Percentiles rank a stretch among this genome's conserved stretches.
These are phyloP conservation scores for Pisolithus tinctorius DNA, from an alignment of 768 basidiomycete species.

Conservation along the genomic window DNA sequence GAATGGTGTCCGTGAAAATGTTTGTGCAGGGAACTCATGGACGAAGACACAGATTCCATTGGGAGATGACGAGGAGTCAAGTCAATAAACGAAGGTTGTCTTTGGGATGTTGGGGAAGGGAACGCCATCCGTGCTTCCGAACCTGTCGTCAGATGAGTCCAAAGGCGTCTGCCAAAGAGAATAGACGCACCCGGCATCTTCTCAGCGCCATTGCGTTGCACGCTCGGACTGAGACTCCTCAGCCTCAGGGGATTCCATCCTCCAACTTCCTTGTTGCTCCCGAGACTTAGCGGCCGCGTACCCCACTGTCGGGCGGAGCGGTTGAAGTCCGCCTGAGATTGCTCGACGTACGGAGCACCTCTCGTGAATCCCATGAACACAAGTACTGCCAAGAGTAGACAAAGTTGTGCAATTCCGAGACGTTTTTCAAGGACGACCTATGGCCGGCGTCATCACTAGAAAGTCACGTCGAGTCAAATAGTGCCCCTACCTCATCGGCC, in stretches of 20 bases:
- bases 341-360: too few species aligned
- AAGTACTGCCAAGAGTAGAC: constrained; percentile 59
- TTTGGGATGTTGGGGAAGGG: background rate
- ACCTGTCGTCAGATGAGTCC: too few species aligned
- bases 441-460: constrained; percentile 1
- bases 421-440: constrained; percentile 86
- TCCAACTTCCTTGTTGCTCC: constrained; percentile 39
- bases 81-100: background rate
- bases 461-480: background rate
- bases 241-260: constrained; percentile 17
- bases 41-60: too few species aligned
- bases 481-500: too few species aligned
- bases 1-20: too few species aligned
- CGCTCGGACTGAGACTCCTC: constrained; percentile 26
- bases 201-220: constrained; percentile 7
- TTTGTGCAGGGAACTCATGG: too few species aligned
- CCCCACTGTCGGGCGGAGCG: constrained; percentile 48
- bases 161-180: too few species aligned
- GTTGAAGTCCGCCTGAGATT: background rate
- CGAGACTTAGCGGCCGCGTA: constrained; percentile 47
- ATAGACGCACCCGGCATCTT: background rate
- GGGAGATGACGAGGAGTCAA: background rate
- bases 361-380: too few species aligned
- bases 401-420: constrained; percentile 81
- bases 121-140: too few species aligned